Evolutionary conservation across 2,329 filamentous ascomycete species (phyloP), one percentile per base, ranked within the genome.

Genomic region (Sporothrix sp.): DNA sequence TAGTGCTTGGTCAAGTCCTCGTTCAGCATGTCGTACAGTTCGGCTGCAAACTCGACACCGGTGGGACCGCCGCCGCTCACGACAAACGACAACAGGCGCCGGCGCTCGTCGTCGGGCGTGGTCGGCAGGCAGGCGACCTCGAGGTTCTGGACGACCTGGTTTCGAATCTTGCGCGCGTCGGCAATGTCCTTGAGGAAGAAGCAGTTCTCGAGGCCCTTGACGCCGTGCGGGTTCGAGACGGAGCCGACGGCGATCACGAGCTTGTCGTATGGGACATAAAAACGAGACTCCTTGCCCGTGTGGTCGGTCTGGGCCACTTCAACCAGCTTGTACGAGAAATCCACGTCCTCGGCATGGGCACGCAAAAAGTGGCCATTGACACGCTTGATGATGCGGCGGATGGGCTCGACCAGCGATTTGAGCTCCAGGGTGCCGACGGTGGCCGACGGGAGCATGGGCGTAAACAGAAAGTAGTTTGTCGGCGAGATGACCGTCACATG

Each of bases 221-320:
- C 94, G 40, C 94, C 94, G 62, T 98, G 93, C 1, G 90, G 84
- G 64, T 98, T 98, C 13, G 90, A 95, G 16, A 85, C 82, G 18
- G 90, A 96, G 30, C 91, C 91, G 52, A 97, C 90, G 23, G 84
- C 90, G 60, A 98, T 75, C 25, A 98, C 85, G 42, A 98, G 75
- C 70, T 98, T 98, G 65, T 98, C 94, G 64, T 98, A 98, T 0
- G 93, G 93, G 1, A 98, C 76, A 64, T 98, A 98, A 69, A 97
- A 98, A 36, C 81, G 75, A 51, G 81, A 74, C 60, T 85, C 81
- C n/a, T 86, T 72, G 4, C 93, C 93, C 53, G 74, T 67, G 3
- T 78, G 67, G 58, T 89, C 85, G 3, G 74, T 63, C 58, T 94
- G 86, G 1, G 85, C 82, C 1, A 95, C 78, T 65, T 98, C 93